phyloP scores from a whole-genome alignment of 1,284 basidiomycete genomes.

The Singerocomus rubriflavus region DNA sequence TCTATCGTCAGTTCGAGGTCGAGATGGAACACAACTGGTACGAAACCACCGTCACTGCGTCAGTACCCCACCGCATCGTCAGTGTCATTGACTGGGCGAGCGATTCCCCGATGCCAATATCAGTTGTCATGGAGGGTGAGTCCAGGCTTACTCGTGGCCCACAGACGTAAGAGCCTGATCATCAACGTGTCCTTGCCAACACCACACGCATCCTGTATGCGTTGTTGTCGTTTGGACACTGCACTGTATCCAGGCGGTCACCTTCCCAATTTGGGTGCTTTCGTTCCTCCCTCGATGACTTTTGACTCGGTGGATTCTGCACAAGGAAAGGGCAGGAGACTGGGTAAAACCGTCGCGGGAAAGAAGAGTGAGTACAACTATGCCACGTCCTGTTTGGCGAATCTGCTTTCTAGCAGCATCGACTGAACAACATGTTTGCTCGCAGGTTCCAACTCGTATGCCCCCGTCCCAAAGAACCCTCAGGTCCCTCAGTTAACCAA shows the following conservation, averaged over 20 bases:
- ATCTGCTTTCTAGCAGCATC: not conserved
- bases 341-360: slow-evolving; percentile 14
- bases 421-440: not conserved
- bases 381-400: not conserved
- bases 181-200: slow-evolving; percentile 14
- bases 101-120: slow-evolving; percentile 51
- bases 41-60: slow-evolving; percentile 65
- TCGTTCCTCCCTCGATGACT: slow-evolving; percentile 18
- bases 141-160: slow-evolving; percentile 3
- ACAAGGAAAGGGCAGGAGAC: slow-evolving; percentile 11
- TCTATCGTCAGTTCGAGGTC: slow-evolving; percentile 60
- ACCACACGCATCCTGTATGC: not conserved
- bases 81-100: slow-evolving; percentile 84
- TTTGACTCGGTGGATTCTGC: slow-evolving; percentile 19
- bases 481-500: slow-evolving; percentile 24
- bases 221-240: not conserved
- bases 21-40: slow-evolving; percentile 89
- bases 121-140: slow-evolving; percentile 17
- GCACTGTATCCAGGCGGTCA: slow-evolving; percentile 10
- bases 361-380: slow-evolving; percentile 12
- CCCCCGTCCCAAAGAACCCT: slow-evolving; percentile 30
- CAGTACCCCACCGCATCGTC: slow-evolving; percentile 65
- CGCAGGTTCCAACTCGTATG: slow-evolving; percentile 8
- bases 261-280: slow-evolving; percentile 28
- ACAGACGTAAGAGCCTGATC: slow-evolving; percentile 1